These are phyloP conservation scores for Isatis tinctoria DNA, from an alignment of 345 rosid genomes.

Conservation along the genomic window DNA sequence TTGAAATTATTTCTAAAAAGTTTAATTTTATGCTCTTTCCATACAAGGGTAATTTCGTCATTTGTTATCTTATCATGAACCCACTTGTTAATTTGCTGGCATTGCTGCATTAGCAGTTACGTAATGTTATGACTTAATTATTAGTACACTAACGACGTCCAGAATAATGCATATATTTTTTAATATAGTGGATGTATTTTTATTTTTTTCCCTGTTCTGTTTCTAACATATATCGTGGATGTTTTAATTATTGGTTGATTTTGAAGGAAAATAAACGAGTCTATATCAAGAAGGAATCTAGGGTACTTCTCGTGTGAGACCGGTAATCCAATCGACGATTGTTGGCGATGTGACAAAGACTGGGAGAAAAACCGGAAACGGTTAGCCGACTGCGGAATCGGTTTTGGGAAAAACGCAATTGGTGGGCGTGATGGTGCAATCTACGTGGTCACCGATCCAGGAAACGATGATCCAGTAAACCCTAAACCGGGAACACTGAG, in stretches of 20 bases:
- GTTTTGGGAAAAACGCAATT: slow-evolving; percentile 71
- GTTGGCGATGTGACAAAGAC: slow-evolving; percentile 78
- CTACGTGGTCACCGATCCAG: slow-evolving; percentile 59
- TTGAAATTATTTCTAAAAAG: not conserved
- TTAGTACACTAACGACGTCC: not conserved
- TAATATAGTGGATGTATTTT: not conserved
- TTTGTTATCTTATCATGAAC: not conserved
- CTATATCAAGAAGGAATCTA: slow-evolving; percentile 54
- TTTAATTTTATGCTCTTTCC: not conserved
- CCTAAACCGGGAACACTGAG: slow-evolving; percentile 75
- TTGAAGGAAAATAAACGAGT: slow-evolving; percentile 55
- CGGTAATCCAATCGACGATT: slow-evolving; percentile 80
- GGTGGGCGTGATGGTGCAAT: slow-evolving; percentile 74
- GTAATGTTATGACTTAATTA: not conserved
- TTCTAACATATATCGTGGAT: not conserved
- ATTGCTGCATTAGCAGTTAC: slow-evolving; percentile 3
- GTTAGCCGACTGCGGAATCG: slow-evolving; percentile 72
- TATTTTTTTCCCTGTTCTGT: not conserved
- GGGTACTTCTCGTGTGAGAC: slow-evolving; percentile 64
- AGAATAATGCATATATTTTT: not conserved
- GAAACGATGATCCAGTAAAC: slow-evolving; percentile 56
- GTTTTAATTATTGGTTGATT: not conserved
- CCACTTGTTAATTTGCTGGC: not conserved
- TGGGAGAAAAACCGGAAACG: slow-evolving; percentile 71
- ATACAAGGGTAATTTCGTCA: not conserved